These are phyloP conservation scores for Lentinula guzmanii DNA, from an alignment of 768 basidiomycete species.

Conservation along the genomic window DNA sequence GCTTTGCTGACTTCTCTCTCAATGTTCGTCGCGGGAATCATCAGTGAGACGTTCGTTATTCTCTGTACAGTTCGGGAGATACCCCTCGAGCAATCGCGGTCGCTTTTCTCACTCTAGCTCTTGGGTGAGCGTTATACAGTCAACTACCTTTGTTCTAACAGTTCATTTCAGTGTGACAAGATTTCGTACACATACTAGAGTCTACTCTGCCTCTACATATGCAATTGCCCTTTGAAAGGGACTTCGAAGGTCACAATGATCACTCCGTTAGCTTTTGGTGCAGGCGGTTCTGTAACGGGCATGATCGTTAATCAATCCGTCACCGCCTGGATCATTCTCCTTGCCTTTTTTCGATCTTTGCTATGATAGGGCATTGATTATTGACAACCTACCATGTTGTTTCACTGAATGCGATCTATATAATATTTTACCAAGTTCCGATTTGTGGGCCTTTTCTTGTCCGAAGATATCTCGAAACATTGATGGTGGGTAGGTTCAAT, in stretches of 20 bases:
- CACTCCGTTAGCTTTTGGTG: neutral
- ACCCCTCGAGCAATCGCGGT: conserved; percentile 43
- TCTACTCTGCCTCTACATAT: conserved; percentile 54
- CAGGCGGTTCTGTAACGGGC: conserved; percentile 59
- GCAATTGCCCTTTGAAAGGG: conserved; percentile 23
- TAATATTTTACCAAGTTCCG: too few relatives aligned
- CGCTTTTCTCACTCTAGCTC: conserved; percentile 39
- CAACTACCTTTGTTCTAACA: neutral
- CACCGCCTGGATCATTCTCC: conserved; percentile 44
- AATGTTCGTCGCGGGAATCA: conserved; percentile 27
- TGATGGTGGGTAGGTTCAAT: conserved; percentile 59
- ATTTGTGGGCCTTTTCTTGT: conserved; percentile 51
- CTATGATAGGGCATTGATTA: conserved; percentile 54
- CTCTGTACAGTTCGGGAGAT: conserved; percentile 29
- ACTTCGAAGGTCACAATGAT: neutral
- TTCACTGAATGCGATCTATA: too few relatives aligned
- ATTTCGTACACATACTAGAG: conserved; percentile 43
- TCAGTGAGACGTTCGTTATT: conserved; percentile 21
- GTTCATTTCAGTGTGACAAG: conserved; percentile 20
- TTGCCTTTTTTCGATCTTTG: conserved; percentile 42
- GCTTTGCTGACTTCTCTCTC: too few relatives aligned
- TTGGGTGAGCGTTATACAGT: conserved; percentile 34
- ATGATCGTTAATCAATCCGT: conserved; percentile 51
- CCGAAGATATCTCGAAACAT: conserved; percentile 49
- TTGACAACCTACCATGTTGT: conserved; percentile 32